phyloP scores from a whole-genome alignment of 768 basidiomycete species.

The Chalciporus sphaerocephalus region DNA sequence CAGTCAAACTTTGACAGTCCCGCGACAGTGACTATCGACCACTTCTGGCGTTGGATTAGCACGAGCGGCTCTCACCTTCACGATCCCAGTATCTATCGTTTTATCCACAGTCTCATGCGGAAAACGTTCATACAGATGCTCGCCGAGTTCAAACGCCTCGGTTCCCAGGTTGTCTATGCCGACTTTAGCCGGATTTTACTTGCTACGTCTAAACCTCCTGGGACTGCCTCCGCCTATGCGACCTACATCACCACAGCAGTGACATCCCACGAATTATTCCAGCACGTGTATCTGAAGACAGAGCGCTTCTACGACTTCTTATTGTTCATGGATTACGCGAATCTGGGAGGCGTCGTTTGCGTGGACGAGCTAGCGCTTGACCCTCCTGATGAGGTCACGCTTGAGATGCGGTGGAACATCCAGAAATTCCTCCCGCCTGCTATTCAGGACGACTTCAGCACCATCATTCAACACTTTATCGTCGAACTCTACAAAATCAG shows the following conservation, averaged over 20 bases:
- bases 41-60: conserved; percentile 98
- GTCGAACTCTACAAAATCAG: conserved; percentile 76
- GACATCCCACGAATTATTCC: conserved; percentile 92
- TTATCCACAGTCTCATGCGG: conserved; percentile 93
- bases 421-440: conserved; percentile 80
- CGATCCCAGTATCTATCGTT: conserved; percentile 89
- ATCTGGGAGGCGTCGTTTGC: conserved; percentile 86
- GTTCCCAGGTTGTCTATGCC: conserved; percentile 89
- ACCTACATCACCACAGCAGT: conserved; percentile 93
- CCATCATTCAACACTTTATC: conserved; percentile 76
- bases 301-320: conserved; percentile 91
- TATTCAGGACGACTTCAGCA: conserved; percentile 72
- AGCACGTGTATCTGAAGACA: conserved; percentile 83
- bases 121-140: conserved; percentile 97
- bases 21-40: conserved; percentile 72
- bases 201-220: conserved; percentile 92
- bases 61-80: conserved; percentile 82
- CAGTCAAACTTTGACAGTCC: conserved; percentile 61
- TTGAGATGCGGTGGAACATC: conserved; percentile 93
- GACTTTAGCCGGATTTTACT: conserved; percentile 89
- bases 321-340: conserved; percentile 93
- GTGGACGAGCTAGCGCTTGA: conserved; percentile 69
- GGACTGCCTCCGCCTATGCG: conserved; percentile 92
- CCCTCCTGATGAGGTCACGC: conserved; percentile 59
- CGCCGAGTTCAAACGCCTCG: conserved; percentile 93